Base-by-base conservation (phyloP, 2,329 filamentous ascomycete species). In the Pestalotiopsis sp. region DNA sequence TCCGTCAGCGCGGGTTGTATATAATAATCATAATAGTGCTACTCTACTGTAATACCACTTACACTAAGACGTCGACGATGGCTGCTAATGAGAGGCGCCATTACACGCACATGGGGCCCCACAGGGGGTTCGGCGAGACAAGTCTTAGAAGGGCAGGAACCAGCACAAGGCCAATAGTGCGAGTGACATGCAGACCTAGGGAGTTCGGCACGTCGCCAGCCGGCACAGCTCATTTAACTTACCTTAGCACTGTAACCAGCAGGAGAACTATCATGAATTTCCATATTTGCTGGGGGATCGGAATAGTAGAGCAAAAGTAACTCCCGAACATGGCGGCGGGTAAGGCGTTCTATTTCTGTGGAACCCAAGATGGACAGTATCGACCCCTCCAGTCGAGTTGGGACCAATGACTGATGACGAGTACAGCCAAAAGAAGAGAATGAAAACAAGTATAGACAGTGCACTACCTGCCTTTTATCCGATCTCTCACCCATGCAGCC, bases 51-150 rank as follows among this genome's bases (percentile, higher is more conserved):
- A 36, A 36, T 36, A 36, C 31, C 7, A 36, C 7, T 36, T 36
- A 36, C 7, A 36, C 31, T 36, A 36, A 36, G 31, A 36, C 31
- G 31, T 36, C 31, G 31, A 36, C 31, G 31, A 36, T 36, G 31
- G 31, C 31, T 36, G 31, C 31, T 36, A 36, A 36, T 36, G 0
- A 36, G 31, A 36, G 31, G 31, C 31, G 31, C 31, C 7, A 36
- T 36, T 36, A 49, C 41, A 45, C 41, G 41, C 41, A 49, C 45
- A 52, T 20, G 20, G 17, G 45, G 59, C 59, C 31, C 59, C 59
- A 62, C 59, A 62, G 31, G 59, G 25, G 25, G 31, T 59, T 23
- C 59, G 59, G 59, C 59, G 31, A 61, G 59, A 61, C 27, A 40
- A 40, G 27, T 40, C 59, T 62, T 41, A 40, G 31, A 62, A 36